Percentiles rank a stretch among this genome's conserved stretches.
Evolutionary conservation across 805 yeast genomes (phyloP).

Genomic region (Lipomyces sp.): DNA sequence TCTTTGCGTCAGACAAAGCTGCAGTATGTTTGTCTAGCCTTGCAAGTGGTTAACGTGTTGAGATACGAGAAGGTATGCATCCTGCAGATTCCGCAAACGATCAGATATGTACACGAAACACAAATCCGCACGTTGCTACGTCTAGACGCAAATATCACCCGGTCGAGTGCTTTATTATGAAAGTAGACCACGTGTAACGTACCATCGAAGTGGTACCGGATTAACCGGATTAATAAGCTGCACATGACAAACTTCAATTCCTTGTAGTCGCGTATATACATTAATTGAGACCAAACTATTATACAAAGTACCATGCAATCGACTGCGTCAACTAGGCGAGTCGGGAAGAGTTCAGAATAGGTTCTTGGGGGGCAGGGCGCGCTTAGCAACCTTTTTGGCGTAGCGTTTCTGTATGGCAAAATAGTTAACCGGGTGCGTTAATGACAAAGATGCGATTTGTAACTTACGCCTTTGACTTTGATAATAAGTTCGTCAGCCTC

Average conservation of each 20-base stretch:
- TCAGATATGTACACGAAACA: too few species aligned
- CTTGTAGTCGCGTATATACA: not conserved
- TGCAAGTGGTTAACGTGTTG: too few species aligned
- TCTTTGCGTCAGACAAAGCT: too few species aligned
- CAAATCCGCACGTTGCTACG: too few species aligned
- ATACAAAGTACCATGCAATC: not conserved
- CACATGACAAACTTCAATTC: not conserved
- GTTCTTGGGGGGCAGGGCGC: conserved; percentile 24
- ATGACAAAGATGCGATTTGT: not conserved
- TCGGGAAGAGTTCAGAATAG: conserved; percentile 19
- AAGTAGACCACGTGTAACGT: too few species aligned
- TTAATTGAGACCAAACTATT: not conserved
- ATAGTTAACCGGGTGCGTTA: not conserved
- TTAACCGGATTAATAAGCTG: not conserved
- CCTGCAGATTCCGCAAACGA: too few species aligned
- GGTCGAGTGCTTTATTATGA: too few species aligned
- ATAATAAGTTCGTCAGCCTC: conserved; percentile 27
- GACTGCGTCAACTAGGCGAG: not conserved
- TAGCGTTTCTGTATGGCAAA: conserved; percentile 19
- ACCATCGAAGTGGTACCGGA: too few species aligned
- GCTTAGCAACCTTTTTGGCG: conserved; percentile 14
- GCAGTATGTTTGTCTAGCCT: too few species aligned
- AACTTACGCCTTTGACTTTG: conserved; percentile 31
- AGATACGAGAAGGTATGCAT: too few species aligned
- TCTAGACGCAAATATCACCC: too few species aligned